These are phyloP conservation scores for Hippophae gyantsensis DNA, from an alignment of 306 rosid species.

Conservation along the genomic window DNA sequence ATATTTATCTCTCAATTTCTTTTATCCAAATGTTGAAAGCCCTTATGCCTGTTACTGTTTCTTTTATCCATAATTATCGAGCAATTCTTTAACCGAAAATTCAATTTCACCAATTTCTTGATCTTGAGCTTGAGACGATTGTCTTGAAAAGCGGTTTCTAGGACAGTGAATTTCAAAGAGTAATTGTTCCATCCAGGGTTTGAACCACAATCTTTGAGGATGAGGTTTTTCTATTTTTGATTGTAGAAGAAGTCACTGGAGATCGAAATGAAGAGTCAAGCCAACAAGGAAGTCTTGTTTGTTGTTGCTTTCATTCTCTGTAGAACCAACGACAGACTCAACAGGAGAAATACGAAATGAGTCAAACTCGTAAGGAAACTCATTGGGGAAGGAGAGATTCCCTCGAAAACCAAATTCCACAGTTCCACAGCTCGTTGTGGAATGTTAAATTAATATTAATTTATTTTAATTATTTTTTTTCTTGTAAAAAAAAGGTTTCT, in stretches of 20 bases:
- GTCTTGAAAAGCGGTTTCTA: constrained; percentile 15
- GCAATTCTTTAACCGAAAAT: constrained; percentile 26
- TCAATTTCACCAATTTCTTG: constrained; percentile 32
- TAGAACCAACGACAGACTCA: constrained; percentile 37
- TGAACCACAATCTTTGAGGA: constrained; percentile 32
- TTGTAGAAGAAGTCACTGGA: background rate
- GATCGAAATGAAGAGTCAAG: background rate
- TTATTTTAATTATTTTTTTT: no score
- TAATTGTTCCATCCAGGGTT: constrained; percentile 30
- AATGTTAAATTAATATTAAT: no score
- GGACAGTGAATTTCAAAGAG: constrained; percentile 26
- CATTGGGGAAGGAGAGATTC: constrained; percentile 33
- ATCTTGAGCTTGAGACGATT: constrained; percentile 29
- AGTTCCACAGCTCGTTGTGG: background rate
- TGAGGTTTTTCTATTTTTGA: constrained; percentile 22
- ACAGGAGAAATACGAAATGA: constrained; percentile 30
- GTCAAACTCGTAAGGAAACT: constrained; percentile 69
- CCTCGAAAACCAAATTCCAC: background rate
- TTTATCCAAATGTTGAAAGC: background rate
- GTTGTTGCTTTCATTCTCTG: constrained; percentile 49
- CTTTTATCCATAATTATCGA: constrained; percentile 10
- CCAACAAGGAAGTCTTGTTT: constrained; percentile 57
- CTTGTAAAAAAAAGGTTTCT: no score
- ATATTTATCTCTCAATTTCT: background rate
- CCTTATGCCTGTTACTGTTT: constrained; percentile 5